Conservation (phyloP, 2,329 filamentous ascomycete genomes). For the Teratosphaeria nubilosa region DNA sequence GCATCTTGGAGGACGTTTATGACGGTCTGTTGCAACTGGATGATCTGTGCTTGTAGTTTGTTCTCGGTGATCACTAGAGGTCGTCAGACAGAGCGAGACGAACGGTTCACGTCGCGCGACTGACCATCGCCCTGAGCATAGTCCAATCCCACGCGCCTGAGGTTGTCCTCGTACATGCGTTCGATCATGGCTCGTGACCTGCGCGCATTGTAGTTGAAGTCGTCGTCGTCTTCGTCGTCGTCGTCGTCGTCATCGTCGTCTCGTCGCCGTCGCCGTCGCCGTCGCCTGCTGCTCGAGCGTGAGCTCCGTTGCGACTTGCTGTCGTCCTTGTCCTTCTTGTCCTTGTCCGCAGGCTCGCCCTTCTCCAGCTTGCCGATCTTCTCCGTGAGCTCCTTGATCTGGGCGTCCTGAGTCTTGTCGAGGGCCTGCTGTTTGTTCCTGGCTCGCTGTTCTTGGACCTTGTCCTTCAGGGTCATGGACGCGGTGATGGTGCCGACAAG, state of each 20-base stretch:
- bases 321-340: conserved; percentile 3
- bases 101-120: conserved; percentile 7
- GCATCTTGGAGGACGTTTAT: conserved; percentile 35
- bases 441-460: conserved; percentile 23
- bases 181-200: conserved; percentile 13
- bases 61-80: conserved; percentile 31
- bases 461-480: conserved; percentile 34
- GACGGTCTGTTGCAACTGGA: conserved; percentile 34
- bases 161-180: conserved; percentile 11
- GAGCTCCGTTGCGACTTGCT: conserved; percentile 4
- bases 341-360: conserved; percentile 8
- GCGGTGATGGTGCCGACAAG: conserved; percentile 35
- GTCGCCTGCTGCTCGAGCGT: conserved; percentile 13
- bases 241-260: not conserved
- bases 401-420: conserved; percentile 13
- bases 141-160: conserved; percentile 22
- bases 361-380: conserved; percentile 18
- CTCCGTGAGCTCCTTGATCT: conserved; percentile 15
- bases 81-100: conserved; percentile 6
- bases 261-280: conserved; percentile 5
- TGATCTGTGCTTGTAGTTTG: conserved; percentile 33
- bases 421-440: conserved; percentile 24
- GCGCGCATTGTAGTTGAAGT: conserved; percentile 3
- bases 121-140: conserved; percentile 32
- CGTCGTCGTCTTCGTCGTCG: conserved; percentile 8